These are phyloP conservation scores for Sarcodon aspratus DNA, from an alignment of 768 basidiomycete genomes.

Conservation along the genomic window DNA sequence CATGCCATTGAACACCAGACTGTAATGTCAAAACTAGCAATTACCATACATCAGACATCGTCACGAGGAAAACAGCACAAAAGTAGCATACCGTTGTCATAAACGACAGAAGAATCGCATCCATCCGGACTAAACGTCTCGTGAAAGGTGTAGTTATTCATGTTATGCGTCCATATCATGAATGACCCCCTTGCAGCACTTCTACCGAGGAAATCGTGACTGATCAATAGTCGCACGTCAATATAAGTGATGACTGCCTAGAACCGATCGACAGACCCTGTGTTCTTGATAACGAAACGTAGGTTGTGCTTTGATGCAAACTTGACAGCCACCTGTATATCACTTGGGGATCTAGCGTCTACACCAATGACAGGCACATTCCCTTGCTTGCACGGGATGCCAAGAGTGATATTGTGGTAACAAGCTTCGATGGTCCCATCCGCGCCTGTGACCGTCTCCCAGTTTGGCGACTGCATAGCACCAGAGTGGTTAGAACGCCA, in stretches of 20 bases:
- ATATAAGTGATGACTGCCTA: too few species aligned
- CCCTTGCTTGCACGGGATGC: constrained; percentile 19
- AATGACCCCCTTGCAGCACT: constrained; percentile 21
- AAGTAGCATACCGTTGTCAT: constrained; percentile 11
- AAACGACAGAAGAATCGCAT: constrained; percentile 5
- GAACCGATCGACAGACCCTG: constrained; percentile 3
- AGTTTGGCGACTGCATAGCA: constrained; percentile 23
- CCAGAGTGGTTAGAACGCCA: constrained; percentile 33
- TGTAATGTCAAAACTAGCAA: constrained; percentile 17
- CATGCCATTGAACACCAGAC: constrained; percentile 35
- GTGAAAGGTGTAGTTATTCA: constrained; percentile 25
- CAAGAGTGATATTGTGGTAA: constrained; percentile 32
- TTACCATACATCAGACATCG: constrained; percentile 11
- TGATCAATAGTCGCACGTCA: background rate
- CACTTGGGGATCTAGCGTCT: constrained; percentile 24
- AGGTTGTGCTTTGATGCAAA: constrained; percentile 27
- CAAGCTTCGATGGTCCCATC: constrained; percentile 41
- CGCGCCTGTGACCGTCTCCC: constrained; percentile 19
- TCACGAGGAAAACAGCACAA: background rate
- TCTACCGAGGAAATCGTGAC: constrained; percentile 28
- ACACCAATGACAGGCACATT: constrained; percentile 29
- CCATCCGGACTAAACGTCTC: constrained; percentile 18
- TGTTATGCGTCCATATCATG: constrained; percentile 24
- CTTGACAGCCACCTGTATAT: constrained; percentile 27
- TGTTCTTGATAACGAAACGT: constrained; percentile 23